Base-by-base conservation (phyloP, 805 yeast genomes). In the Saturnispora gosingensis region DNA sequence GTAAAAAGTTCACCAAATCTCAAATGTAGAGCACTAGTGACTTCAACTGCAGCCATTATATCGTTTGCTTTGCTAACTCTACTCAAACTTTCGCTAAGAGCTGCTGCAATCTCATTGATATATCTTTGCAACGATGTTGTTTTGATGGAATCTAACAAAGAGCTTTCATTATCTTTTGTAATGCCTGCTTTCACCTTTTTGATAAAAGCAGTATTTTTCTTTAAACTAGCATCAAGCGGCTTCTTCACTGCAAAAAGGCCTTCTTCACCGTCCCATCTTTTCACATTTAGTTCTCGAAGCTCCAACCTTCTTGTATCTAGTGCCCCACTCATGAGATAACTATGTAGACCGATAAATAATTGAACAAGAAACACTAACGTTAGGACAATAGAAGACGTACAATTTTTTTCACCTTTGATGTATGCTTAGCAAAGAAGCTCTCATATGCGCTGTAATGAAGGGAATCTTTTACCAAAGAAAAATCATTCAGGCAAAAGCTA, bases 191-290 rank as follows among this genome's bases (percentile, higher is more conserved):
- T 75, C 48, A 89, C 62, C 58, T 83, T 84, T 62, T 82, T 85
- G 48, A 88, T 81, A 60, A 87, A 85, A 0, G 88, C 84, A 3
- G 88, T 80, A 62, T 90, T 87, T 64, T 83, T 86, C 71, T 89
- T 89, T 57, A 89, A 70, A 52, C 90, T 83, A 0, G 95, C 72
- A 62, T 89, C 96, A 9, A 81, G 64, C 40, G 62, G 44, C 3
- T 25, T 32, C 40, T 58, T 60, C 40, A 61, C 43, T n/a, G 61
- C 60, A 48, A 62, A 61, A n/a, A 67, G 67, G 16, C 44, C 43
- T 18, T 55, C 58, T 22, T 68, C 75, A 1, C 81, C 85, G 35
- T 65, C 62, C 85, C 87, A 81, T 2, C 84, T 82, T 50, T 62
- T 58, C 0, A 52, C 40, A 58, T 83, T 82, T 25, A 72, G 58